Base-by-base conservation (phyloP, 2,329 filamentous ascomycete genomes). In the Biscogniauxia marginata region DNA sequence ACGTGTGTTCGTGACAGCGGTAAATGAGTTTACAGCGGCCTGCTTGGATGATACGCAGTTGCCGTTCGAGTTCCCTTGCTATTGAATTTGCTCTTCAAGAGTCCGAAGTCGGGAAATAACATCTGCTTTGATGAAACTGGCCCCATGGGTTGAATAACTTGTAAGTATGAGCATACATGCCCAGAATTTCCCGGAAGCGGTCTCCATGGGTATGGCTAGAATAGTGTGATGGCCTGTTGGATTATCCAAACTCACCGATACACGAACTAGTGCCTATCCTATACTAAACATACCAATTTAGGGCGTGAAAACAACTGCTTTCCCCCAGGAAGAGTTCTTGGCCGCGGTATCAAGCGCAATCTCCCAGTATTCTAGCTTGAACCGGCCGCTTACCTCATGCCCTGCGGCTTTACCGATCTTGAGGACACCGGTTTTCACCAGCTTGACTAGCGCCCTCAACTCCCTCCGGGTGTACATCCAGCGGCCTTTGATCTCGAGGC, bases 391-490 rank as follows among this genome's bases (percentile, higher is more conserved):
- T 23, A 70, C 53, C 34, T 69, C 60, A 7, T 63, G 61, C 3
- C 72, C 74, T n/a, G 56, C 72, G 18, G 53, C 51, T 43, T 70
- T 63, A 1, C 73, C 72, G 7, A 76, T 57, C 50, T 71, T 70
- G 57, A 77, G 50, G 5, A 72, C 46, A 2, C 74, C 73, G 8
- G 63, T 66, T 55, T 78, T 73, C 4, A 74, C 60, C 67, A 79
- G 63, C 60, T 72, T 77, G 49, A 78, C 67, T 0, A 78, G 48
- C 11, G 64, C 65, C 18, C 64, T 25, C 1, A 74, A 66, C 55
- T 77, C 71, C 6, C 67, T 59, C 2, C 71, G 54, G 13, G 71
- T 70, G 59, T 75, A 79, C 75, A 79, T 79, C 60, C 70, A 75
- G 46, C 73, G 74, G 1, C 75, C 76, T 49, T 70, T 65, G 16